Base-by-base conservation (phyloP, 2,329 filamentous ascomycete species). In the Tolypocladium cylindrosporum region DNA sequence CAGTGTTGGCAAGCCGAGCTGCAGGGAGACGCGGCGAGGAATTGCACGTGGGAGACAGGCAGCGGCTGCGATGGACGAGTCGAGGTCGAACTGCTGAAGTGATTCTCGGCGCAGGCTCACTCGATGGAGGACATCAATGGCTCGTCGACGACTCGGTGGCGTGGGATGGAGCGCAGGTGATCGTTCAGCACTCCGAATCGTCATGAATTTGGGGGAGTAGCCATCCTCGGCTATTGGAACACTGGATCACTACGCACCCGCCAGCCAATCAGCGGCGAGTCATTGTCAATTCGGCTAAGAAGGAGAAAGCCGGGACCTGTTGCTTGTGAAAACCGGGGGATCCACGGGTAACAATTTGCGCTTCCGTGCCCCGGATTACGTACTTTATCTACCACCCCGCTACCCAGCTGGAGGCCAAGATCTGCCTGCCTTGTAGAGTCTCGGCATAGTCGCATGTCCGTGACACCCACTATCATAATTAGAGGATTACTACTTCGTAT, bases 241-340 rank as follows among this genome's bases (percentile, higher is more conserved):
- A 48, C 41, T 56, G 55, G 40, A 54, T 50, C 41, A 48, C 21
- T 57, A n/a, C 53, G 51, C 55, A 40, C 55, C 57, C 57, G 57
- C 27, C 16, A 43, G 37, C 61, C 61, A 62, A 62, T 62, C 59
- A 62, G 57, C 45, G 54, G 16, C 51, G 45, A 21, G 57, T 39
- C 60, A 68, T 71, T 71, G 61, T 66, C 61, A 70, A 67, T 64
- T 69, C 66, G 65, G 66, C 66, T 67, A 63, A 58, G 60, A 61
- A 60, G 61, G 64, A 63, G 62, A 64, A 62, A 66, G 61, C 64
- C 65, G 67, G 68, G 61, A 64, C 45, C 59, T 52, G 59, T 40
- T 55, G 54, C 54, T 55, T 37, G 54, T 55, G 54, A 54, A 31
- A 13, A 13, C 24, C 45, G 21, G 42, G 21, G 21, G 21, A 45